Evolutionary conservation across 371 early-diverging fungal species (phyloP).

Genomic region (Homolaphlyctis polyrhiza): DNA sequence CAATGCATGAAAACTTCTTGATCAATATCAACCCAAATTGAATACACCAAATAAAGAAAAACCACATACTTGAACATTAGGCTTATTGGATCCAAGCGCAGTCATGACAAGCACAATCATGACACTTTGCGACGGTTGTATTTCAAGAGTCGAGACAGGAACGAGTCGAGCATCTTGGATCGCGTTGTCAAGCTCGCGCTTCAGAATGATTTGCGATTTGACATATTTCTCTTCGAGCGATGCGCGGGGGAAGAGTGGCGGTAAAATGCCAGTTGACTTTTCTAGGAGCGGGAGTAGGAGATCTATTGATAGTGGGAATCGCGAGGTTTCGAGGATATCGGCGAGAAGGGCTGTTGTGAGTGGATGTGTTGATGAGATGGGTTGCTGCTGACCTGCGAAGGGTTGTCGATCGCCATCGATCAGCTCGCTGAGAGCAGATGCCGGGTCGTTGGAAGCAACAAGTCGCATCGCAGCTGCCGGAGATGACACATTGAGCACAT

Average conservation of each 20-base stretch:
- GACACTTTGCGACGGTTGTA: constrained; percentile 65
- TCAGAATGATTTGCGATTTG: constrained; percentile 65
- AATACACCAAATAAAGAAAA: neutral
- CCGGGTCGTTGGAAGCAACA: no score
- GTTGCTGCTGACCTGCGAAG: no score
- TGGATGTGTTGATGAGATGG: no score
- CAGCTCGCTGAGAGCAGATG: no score
- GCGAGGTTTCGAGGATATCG: constrained; percentile 1
- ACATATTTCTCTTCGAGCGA: constrained; percentile 81
- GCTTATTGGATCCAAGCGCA: constrained; percentile 34
- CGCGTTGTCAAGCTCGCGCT: constrained; percentile 68
- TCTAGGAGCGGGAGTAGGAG: constrained; percentile 59
- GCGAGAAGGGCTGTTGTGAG: no score
- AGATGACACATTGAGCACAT: no score
- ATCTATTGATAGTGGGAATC: constrained; percentile 56
- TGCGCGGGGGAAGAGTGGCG: constrained; percentile 69
- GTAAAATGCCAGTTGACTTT: constrained; percentile 53
- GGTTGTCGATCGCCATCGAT: no score
- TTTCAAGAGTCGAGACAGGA: constrained; percentile 55
- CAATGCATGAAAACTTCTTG: neutral
- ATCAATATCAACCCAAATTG: constrained; percentile 1
- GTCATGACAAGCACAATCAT: constrained; percentile 77
- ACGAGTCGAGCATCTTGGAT: constrained; percentile 67
- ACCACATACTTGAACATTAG: constrained; percentile 31
- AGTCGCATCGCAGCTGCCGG: no score